phyloP scores from a whole-genome alignment of 2,329 filamentous ascomycete species.

The Diaporthe eres region DNA sequence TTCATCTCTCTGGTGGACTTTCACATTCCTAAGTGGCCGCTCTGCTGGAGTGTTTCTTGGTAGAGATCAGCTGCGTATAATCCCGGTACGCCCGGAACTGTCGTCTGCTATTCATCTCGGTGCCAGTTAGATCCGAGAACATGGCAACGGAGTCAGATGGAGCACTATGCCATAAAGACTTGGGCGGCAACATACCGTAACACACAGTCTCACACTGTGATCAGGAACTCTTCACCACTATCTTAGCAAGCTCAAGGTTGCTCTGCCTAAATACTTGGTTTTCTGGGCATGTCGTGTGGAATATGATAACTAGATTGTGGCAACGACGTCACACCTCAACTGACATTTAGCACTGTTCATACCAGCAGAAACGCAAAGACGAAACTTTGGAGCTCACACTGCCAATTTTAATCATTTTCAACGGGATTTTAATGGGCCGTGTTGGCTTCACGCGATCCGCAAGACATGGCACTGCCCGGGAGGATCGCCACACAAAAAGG shows the following conservation, averaged over 20 bases:
- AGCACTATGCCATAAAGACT: background rate
- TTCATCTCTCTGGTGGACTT: background rate
- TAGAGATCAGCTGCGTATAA: background rate
- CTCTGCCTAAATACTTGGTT: background rate
- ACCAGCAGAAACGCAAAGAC: background rate
- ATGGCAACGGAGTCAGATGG: background rate
- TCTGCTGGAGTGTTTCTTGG: background rate
- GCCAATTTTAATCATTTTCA: background rate
- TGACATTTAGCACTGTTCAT: background rate
- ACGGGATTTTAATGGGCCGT: no score
- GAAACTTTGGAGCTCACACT: background rate
- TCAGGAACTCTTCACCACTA: background rate
- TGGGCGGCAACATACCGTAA: background rate
- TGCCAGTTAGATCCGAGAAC: background rate
- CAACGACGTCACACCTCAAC: background rate
- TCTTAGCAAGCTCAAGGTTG: background rate
- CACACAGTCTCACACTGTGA: no score
- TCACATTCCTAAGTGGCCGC: background rate
- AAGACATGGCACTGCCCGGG: no score
- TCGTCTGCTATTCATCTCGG: background rate
- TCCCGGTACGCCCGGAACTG: background rate
- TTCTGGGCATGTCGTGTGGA: background rate
- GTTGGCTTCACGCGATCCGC: no score
- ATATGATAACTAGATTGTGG: background rate
- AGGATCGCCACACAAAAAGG: no score